Base-by-base conservation (phyloP, 2,329 filamentous ascomycete genomes). In the Clonostachys solani region DNA sequence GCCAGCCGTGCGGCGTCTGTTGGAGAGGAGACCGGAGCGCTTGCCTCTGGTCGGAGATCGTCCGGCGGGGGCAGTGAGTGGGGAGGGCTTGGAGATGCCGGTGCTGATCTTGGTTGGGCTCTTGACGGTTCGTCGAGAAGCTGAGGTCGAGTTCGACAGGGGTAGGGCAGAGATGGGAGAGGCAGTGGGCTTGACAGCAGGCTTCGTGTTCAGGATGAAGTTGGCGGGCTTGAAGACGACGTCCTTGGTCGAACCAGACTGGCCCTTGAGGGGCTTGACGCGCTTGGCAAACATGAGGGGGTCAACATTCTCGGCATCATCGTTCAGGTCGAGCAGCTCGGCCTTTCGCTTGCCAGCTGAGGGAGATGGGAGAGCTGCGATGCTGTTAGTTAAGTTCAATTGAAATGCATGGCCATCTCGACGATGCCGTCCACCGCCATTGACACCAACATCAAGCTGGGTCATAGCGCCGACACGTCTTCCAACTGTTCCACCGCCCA, bases 41-140 rank as follows among this genome's bases (percentile, higher is more conserved):
- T 89, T 91, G 58, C 67, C 67, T 44, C 85, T 74, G n/a, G 78
- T 87, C 3, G 90, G 89, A 4, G 89, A 94, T 52, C 90, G 87
- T 43, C 90, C 88, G 55, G 87, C 88, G 38, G 87, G 86, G n/a
- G 86, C 81, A 42, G 81, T 74, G 16, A 81, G 68, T 12, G 83
- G 77, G 13, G 78, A 71, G 1, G 80, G 74, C 52, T 72, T 74
- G 50, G 71, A 55, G 50, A 68, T 61, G 47, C 56, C 12, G 18
- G 17, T 59, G 8, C 68, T 67, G 62, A 69, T 74, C 47, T 77
- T 55, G 45, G 69, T 62, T 15, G 77, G 78, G 5, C 79, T 80
- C 57, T 73, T 78, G 47, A 82, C 66, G 18, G 76, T 63, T 12
- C 70, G 66, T 42, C 69, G 74, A 47, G 65, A 53, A 7, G 66